Evolutionary conservation across 495 filamentous ascomycete species (phyloP).

Genomic region (Tuber borchii): DNA sequence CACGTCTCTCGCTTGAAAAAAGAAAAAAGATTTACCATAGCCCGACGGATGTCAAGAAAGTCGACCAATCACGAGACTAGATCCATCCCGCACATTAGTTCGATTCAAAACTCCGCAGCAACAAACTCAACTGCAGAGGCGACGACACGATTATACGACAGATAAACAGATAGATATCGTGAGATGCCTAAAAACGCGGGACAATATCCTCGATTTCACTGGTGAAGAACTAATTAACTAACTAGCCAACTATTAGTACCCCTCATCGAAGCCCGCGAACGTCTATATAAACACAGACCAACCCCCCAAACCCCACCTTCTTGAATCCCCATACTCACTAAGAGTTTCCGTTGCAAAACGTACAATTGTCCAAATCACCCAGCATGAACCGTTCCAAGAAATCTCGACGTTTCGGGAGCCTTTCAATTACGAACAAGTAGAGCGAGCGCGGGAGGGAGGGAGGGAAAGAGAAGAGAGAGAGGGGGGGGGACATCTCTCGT

Average conservation of each 20-base stretch:
- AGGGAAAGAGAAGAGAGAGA: no score
- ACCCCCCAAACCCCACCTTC: neutral
- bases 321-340: neutral
- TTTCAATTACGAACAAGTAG: neutral
- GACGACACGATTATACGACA: neutral
- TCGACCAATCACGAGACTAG: neutral
- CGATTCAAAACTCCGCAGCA: neutral
- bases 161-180: neutral
- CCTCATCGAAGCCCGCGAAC: neutral
- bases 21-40: neutral
- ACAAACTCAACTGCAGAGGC: neutral
- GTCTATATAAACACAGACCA: conserved; percentile 1
- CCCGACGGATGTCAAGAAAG: neutral
- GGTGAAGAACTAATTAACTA: neutral
- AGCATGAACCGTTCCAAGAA: neutral
- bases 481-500: neutral
- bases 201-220: neutral
- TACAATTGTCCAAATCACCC: neutral
- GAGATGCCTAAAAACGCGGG: neutral
- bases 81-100: neutral
- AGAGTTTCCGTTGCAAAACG: neutral
- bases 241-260: neutral
- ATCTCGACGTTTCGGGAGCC: neutral
- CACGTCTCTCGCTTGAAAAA: neutral
- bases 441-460: neutral